phyloP scores from a whole-genome alignment of 306 rosid genomes.

The Citrullus amarus region DNA sequence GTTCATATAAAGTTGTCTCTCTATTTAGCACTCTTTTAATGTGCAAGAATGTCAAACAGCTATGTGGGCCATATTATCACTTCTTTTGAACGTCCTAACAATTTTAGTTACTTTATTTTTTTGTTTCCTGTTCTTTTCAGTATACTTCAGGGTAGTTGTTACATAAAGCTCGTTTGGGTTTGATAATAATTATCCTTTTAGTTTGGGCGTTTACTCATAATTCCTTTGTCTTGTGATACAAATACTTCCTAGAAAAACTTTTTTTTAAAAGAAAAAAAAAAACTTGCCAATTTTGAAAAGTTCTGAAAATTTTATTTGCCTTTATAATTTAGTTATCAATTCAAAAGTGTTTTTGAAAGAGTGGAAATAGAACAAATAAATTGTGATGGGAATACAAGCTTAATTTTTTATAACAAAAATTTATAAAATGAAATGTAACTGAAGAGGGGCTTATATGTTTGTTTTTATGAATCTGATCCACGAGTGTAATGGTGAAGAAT shows the following conservation, averaged over 20 bases:
- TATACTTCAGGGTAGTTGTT: background rate
- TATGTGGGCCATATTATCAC: background rate
- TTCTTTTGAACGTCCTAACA: background rate
- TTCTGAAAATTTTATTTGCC: background rate
- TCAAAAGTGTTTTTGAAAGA: background rate
- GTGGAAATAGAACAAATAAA: background rate
- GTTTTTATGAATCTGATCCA: background rate
- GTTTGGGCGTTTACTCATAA: background rate
- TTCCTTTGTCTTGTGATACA: background rate
- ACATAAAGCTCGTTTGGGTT: background rate
- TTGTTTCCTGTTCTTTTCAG: background rate
- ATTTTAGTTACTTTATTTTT: background rate
- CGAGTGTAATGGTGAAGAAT: background rate
- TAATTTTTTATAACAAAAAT: background rate
- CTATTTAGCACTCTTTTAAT: background rate
- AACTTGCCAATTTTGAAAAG: background rate
- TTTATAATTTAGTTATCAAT: background rate
- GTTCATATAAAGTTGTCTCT: background rate
- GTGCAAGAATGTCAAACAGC: background rate
- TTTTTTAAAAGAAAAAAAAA: background rate
- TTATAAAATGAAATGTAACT: background rate
- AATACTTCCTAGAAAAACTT: background rate
- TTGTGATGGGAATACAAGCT: background rate
- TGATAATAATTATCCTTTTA: background rate
- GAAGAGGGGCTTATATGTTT: background rate